phyloP scores from a whole-genome alignment of 2,329 filamentous ascomycete species.

The Fusarium drepaniforme region DNA sequence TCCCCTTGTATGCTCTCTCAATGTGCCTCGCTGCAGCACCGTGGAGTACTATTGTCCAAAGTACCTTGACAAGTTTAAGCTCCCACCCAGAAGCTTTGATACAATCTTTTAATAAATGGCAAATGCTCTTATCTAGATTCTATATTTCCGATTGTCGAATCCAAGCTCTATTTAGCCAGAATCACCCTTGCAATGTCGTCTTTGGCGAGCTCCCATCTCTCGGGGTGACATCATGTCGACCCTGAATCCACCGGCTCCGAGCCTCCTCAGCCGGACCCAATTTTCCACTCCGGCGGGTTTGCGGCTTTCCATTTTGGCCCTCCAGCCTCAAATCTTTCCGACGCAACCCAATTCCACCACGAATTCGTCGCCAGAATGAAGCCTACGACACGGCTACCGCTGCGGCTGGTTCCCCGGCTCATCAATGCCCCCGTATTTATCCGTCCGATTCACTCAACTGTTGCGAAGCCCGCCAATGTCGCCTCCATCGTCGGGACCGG shows the following conservation, averaged over 20 bases:
- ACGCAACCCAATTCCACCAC: slow-evolving; percentile 11
- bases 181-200: neutral
- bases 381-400: slow-evolving; percentile 53
- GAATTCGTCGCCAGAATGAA: slow-evolving; percentile 52
- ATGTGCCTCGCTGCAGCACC: neutral
- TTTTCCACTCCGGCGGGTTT: slow-evolving; percentile 34
- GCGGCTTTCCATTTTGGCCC: slow-evolving; percentile 11
- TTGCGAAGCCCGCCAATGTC: slow-evolving; percentile 58
- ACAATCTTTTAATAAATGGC: neutral
- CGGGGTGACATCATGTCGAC: slow-evolving; percentile 40
- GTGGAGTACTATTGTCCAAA: neutral
- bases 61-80: neutral
- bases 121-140: neutral
- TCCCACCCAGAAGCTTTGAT: neutral
- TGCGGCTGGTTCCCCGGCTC: slow-evolving; percentile 50
- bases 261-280: slow-evolving; percentile 32
- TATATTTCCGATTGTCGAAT: neutral
- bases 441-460: slow-evolving; percentile 50
- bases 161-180: neutral
- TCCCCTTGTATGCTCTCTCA: neutral
- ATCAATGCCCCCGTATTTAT: slow-evolving; percentile 27
- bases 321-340: slow-evolving; percentile 13
- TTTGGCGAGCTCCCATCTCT: slow-evolving; percentile 6
- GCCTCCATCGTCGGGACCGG: slow-evolving; percentile 67
- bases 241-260: slow-evolving; percentile 30